Evolutionary conservation across 306 rosid species (phyloP).

Genomic region (Rubus idaeus): DNA sequence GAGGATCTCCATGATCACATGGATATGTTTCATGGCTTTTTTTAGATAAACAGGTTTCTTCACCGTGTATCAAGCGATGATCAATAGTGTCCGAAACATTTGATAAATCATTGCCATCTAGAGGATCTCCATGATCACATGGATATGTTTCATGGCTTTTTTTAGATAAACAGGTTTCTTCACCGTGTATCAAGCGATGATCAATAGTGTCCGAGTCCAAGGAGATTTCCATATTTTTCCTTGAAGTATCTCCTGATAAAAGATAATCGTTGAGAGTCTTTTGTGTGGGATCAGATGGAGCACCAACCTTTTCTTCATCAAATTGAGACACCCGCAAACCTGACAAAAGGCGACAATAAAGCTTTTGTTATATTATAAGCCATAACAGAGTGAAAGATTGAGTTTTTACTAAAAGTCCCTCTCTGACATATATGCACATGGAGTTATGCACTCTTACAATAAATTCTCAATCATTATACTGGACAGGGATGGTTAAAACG

Average conservation of each 20-base stretch:
- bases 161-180: constrained; percentile 40
- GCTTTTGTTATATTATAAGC: background rate
- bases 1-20: constrained; percentile 32
- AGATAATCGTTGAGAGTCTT: constrained; percentile 67
- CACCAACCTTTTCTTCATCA: constrained; percentile 47
- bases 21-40: constrained; percentile 33
- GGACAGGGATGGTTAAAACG: background rate
- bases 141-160: constrained; percentile 33
- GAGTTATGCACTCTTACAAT: background rate
- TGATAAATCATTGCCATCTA: constrained; percentile 36
- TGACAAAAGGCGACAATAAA: constrained; percentile 32
- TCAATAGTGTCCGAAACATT: constrained; percentile 37
- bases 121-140: constrained; percentile 32
- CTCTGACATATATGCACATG: background rate
- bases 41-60: constrained; percentile 40
- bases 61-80: constrained; percentile 36
- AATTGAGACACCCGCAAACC: constrained; percentile 86
- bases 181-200: constrained; percentile 36
- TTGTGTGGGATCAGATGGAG: constrained; percentile 64
- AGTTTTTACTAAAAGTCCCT: background rate
- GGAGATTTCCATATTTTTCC: constrained; percentile 33
- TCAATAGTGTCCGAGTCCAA: constrained; percentile 35
- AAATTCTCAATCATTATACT: background rate
- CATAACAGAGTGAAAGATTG: background rate
- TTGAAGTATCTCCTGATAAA: constrained; percentile 44